phyloP scores from a whole-genome alignment of 495 filamentous ascomycete genomes.

The Friedmanniomyces endolithicus region DNA sequence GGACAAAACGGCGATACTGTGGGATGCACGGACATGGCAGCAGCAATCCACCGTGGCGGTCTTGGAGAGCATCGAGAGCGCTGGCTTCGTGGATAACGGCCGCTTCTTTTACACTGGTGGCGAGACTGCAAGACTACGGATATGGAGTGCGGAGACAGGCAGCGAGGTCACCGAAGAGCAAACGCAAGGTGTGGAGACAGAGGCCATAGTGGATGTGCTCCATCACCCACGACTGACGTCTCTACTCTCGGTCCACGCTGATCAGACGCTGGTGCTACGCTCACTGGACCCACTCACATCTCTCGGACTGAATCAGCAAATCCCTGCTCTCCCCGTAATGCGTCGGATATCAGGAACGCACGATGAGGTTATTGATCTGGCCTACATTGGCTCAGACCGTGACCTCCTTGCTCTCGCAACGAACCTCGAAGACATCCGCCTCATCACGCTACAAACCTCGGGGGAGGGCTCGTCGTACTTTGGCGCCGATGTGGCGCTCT shows the following conservation, averaged over 20 bases:
- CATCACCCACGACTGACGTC: slow-evolving; percentile 47
- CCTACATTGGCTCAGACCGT: slow-evolving; percentile 64
- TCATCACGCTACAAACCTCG: slow-evolving; percentile 51
- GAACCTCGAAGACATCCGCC: slow-evolving; percentile 83
- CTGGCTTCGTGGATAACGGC: slow-evolving; percentile 61
- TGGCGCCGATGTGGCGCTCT: slow-evolving; percentile 70
- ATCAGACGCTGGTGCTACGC: slow-evolving; percentile 73
- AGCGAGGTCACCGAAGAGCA: slow-evolving; percentile 67
- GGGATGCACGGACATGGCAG: slow-evolving; percentile 79
- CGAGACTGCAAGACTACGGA: slow-evolving; percentile 64
- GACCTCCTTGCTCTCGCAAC: slow-evolving; percentile 82
- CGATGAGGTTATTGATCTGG: slow-evolving; percentile 90
- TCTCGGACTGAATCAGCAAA: slow-evolving; percentile 20
- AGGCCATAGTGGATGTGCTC: slow-evolving; percentile 62
- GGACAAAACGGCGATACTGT: slow-evolving; percentile 87
- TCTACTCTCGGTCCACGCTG: slow-evolving; percentile 72
- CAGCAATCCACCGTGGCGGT: slow-evolving; percentile 69
- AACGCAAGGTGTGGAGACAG: slow-evolving; percentile 51
- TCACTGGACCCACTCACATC: slow-evolving; percentile 32
- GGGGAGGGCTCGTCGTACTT: slow-evolving; percentile 41
- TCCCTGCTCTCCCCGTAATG: slow-evolving; percentile 38
- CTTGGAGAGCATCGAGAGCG: slow-evolving; percentile 72
- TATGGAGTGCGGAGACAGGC: slow-evolving; percentile 69
- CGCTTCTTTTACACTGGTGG: slow-evolving; percentile 69
- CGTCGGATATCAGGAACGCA: slow-evolving; percentile 87